Conservation (phyloP, 768 basidiomycete genomes). For the Mrakia frigida region DNA sequence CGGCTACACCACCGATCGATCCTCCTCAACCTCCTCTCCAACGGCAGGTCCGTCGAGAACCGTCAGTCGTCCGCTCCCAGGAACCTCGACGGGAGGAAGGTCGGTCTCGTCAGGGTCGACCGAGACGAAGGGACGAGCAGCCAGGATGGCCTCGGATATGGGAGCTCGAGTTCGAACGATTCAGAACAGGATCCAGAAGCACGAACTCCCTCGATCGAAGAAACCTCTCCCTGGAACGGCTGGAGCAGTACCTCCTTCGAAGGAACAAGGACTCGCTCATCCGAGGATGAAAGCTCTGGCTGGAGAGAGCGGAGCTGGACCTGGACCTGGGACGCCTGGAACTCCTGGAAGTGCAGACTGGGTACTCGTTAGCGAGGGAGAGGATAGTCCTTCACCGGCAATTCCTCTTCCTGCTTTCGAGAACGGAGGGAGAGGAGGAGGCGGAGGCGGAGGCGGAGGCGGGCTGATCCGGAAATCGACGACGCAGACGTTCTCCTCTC, state of each 20-base stretch:
- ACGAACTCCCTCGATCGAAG: neutral
- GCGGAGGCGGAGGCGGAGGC: too few relatives aligned
- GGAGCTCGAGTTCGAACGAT: constrained; percentile 73
- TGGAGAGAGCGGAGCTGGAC: neutral
- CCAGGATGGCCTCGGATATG: constrained; percentile 91
- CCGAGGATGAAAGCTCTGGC: constrained; percentile 26
- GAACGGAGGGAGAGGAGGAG: neutral
- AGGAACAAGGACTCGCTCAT: neutral
- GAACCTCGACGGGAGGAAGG: constrained; percentile 46
- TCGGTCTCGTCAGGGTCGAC: constrained; percentile 38
- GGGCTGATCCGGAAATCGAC: neutral
- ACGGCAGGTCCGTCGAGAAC: constrained; percentile 55
- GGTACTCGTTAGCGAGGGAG: constrained; percentile 29
- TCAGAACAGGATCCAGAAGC: constrained; percentile 81
- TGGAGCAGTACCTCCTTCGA: neutral
- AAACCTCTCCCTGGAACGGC: neutral
- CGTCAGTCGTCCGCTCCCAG: constrained; percentile 45
- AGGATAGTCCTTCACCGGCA: constrained; percentile 20
- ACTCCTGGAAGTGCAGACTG: constrained; percentile 29
- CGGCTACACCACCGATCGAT: constrained; percentile 36
- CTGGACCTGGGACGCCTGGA: neutral
- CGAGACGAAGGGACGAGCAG: constrained; percentile 55
- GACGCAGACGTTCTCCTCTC: neutral
- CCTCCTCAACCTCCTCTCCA: constrained; percentile 56
- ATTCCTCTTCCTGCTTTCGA: neutral